Percentiles rank a stretch among this genome's conserved stretches.
These are phyloP conservation scores for Epipyxis sp. DNA, from an alignment of 108 stramenopile species.

Conservation along the genomic window DNA sequence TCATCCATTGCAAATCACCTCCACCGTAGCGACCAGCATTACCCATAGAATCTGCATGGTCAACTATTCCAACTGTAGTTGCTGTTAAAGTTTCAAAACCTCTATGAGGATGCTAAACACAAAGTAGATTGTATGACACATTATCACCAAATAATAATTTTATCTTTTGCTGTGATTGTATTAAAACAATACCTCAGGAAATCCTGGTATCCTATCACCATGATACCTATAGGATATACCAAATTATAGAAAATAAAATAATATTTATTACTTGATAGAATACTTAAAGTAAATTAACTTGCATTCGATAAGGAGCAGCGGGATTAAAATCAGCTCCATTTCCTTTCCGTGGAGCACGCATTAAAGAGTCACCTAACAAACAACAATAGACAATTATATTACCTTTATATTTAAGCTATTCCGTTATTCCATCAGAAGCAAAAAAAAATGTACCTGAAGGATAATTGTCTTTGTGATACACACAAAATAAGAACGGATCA, in stretches of 20 bases:
- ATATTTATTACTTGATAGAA: no score
- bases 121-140: neutral
- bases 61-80: slow-evolving; percentile 80
- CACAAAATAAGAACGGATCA: slow-evolving; percentile 73
- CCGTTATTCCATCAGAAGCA: no score
- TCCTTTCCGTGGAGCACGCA: slow-evolving; percentile 34
- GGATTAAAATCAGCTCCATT: slow-evolving; percentile 45
- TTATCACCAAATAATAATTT: neutral
- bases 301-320: slow-evolving; percentile 35
- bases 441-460: no score
- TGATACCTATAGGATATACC: no score
- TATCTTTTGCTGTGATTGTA: neutral
- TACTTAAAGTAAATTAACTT: no score
- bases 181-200: slow-evolving; percentile 32
- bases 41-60: slow-evolving; percentile 75
- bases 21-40: slow-evolving; percentile 52
- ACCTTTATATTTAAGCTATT: no score
- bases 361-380: slow-evolving; percentile 40
- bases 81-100: slow-evolving; percentile 86
- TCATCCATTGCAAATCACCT: slow-evolving; percentile 90
- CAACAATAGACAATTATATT: no score
- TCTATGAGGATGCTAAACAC: slow-evolving; percentile 69
- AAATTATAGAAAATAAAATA: no score
- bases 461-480: slow-evolving; percentile 73
- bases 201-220: slow-evolving; percentile 35